Base-by-base conservation (phyloP, 352 stramenopile genomes). In the Globisporangium iwayamae region DNA sequence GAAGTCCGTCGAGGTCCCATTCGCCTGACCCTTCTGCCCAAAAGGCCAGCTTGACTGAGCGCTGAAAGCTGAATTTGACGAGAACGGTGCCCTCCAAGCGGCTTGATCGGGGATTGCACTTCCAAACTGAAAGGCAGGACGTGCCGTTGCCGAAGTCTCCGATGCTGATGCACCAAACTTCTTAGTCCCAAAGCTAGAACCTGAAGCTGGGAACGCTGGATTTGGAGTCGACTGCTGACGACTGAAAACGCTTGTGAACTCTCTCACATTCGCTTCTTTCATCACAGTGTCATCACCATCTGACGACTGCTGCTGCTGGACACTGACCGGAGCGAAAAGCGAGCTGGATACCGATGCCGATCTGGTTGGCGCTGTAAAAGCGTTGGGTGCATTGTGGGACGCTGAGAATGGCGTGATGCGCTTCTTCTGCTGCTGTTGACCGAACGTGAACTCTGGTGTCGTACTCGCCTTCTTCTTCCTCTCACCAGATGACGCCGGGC, bases 171-270 rank as follows among this genome's bases (percentile, higher is more conserved):
- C 39, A 30, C 39, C 39, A 53, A 52, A 62, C 18, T 6, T 5
- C 16, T 45, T 30, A 28, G 56, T 25, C 16, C 51, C 8, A 7
- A 30, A 62, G 16, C 10, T 50, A 14, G 25, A 14, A n/a, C 2
- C 41, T 50, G 53, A 14, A 16, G 20, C 4, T 11, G 22, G 16
- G n/a, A 56, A 57, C 18, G 60, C 16, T 28, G 38, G 3, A 20
- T 28, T 18, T n/a, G 38, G 34, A 32, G 16, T 32, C 22, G 48
- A 36, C 11, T 30, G 41, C 7, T 51, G 28, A 16, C 48, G 61
- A 25, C 51, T 28, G 11, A 67, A 57, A 25, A 62, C 46, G 46
- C 46, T 67, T 28, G 61, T 61, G 34, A 66, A 60, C 30, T 58
- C 59, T 16, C 32, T 34, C 8, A 14, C 60, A 11, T 11, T 61